Evolutionary conservation across 768 basidiomycete genomes (phyloP), one percentile per base, ranked within the genome.

Genomic region (Suillus brevipes): DNA sequence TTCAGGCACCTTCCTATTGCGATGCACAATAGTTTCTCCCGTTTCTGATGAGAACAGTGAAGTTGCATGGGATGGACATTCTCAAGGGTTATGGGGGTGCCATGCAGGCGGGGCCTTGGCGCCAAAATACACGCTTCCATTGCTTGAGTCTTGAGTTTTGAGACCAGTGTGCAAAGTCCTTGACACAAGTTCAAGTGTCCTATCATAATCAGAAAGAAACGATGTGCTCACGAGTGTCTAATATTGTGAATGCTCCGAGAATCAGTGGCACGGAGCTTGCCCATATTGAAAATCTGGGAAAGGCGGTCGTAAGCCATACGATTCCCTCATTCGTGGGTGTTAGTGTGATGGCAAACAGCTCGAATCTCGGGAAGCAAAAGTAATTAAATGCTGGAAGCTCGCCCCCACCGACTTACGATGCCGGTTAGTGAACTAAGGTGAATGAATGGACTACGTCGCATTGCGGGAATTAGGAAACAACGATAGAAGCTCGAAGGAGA

Each of bases 271-370:
- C 58, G 40, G 58, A 42, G 16, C 9, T 59, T 31, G 25, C 25
- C n/a, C 20, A 55, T 13, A 10, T n/a, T 37, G 34, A 59, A 62
- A 62, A 55, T 53, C 60, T 65, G 60, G 60, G 64, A 65, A 64
- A 52, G 60, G 45, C 20, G 36, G 20, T 13, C 31, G 34, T 34
- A 18, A 34, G 53, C 37, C 34, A 34, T 28, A 13, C 45, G 16
- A 13, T 62, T 56, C 60, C 52, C 60, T 36, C 60, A 65, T 62
- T 20, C 60, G 64, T 65, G 61, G 42, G 64, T 63, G 40, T 37
- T 20, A 43, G n/a, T 36, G n/a, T 34, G 18, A 62, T 55, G 36
- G n/a, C 16, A 55, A 49, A 62, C 64, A 10, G 18, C 20, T 56
- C 18, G 20, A 42, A 23, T n/a, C 23, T 37, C n/a, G 31, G 18